Evolutionary conservation across 805 yeast species (phyloP), one percentile per base, ranked within the genome.

Genomic region (Candida adriatica): DNA sequence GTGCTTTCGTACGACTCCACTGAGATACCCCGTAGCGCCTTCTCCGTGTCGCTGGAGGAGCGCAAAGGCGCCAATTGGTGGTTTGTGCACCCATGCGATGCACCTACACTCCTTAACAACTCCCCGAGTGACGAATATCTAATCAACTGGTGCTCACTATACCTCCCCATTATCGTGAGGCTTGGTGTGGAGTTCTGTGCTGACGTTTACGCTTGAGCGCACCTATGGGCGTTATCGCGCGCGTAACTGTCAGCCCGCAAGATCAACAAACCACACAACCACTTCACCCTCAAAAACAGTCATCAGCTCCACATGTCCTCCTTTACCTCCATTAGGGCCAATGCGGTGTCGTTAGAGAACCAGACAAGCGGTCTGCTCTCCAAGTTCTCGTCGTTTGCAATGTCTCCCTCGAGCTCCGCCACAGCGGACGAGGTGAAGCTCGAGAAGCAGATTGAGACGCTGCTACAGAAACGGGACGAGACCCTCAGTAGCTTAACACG

Each of bases 331-430:
- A 65, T 75, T 10, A 66, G 94, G 51, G 63, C 81, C 18, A 82
- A 79, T 47, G 75, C 79, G 1, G 62, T 87, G 21, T 65, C 75
- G 6, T 58, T 79, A 29, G 96, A 90, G 54, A 72, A 77, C 31
- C 82, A 79, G 49, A 68, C 90, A 4, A 73, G 74, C 31, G 46
- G 62, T 2, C 59, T 70, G 16, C 58, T 80, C 17, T 59, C 75
- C 3, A 62, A 61, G 19, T 76, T 66, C 45, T 72, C 84, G 6
- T 59, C 70, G 5, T 73, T 66, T 51, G 72, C 76, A 11, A 66
- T 68, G 32, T 58, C 73, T 1, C 63, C 76, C 1, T 62, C 73
- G 6, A 55, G 72, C 4, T 57, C 65, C 10, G 59, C 75, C 18
- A 57, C 70, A 1, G 59, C 59, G 1, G 74, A 70, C 24, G 85